These are phyloP conservation scores for Litsea cubeba DNA, from an alignment of 164 flowering plant genomes.

Conservation along the genomic window DNA sequence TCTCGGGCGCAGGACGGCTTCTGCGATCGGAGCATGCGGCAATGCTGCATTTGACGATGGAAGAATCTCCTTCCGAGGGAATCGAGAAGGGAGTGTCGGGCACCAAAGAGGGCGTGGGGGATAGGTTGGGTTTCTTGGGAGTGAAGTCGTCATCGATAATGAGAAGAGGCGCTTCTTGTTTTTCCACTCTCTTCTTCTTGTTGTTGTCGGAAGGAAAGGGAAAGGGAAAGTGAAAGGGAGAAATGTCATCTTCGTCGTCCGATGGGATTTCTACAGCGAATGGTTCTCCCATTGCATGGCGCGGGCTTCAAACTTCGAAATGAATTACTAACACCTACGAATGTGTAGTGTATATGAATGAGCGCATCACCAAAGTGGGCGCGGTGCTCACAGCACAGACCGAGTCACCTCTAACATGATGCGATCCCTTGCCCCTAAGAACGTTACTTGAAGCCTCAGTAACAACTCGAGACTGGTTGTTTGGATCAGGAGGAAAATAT, in stretches of 20 bases:
- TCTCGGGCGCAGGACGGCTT: conserved; percentile 1
- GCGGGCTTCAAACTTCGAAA: not conserved
- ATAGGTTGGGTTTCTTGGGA: conserved; percentile 17
- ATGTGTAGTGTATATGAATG: too few species aligned
- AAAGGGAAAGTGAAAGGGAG: not conserved
- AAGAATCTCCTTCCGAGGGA: conserved; percentile 15
- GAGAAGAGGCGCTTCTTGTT: conserved; percentile 2
- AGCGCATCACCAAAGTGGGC: too few species aligned
- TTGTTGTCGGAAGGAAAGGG: not conserved
- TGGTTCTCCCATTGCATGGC: conserved; percentile 11
- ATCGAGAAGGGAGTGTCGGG: conserved; percentile 34
- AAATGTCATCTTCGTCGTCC: conserved; percentile 23
- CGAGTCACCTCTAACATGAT: too few species aligned
- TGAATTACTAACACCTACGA: not conserved
- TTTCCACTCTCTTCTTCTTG: not conserved
- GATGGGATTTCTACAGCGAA: conserved; percentile 19
- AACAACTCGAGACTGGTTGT: conserved; percentile 79
- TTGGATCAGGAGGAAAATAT: too few species aligned
- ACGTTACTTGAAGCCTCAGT: too few species aligned
- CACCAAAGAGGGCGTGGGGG: conserved; percentile 18
- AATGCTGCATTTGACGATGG: conserved; percentile 29
- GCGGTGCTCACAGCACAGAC: too few species aligned
- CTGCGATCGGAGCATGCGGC: conserved; percentile 6
- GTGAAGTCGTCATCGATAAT: conserved; percentile 31
- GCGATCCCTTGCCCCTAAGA: conserved; percentile 40